Conservation (phyloP, 768 basidiomycete genomes). For the Floccularia luteovirens region DNA sequence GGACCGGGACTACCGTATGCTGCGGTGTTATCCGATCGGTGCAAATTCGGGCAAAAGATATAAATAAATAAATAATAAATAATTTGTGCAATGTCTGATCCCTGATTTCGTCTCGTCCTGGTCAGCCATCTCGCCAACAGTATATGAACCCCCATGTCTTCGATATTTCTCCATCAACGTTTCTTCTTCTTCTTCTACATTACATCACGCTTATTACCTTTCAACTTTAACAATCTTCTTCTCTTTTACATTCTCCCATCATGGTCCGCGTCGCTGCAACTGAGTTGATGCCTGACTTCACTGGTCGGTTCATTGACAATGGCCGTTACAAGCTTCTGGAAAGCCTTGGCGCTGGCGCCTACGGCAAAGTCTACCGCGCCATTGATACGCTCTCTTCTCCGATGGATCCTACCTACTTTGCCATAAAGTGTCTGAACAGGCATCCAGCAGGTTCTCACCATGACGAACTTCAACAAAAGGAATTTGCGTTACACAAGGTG, state of each 20-base stretch:
- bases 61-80: too few species aligned
- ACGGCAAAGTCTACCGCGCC: conserved; percentile 73
- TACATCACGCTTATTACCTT: conserved; percentile 4
- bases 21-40: too few species aligned
- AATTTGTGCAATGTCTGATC: too few species aligned
- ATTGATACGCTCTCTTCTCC: conserved; percentile 36
- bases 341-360: conserved; percentile 66
- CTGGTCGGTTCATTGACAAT: conserved; percentile 42
- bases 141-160: conserved; percentile 1
- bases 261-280: conserved; percentile 35
- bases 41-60: background rate
- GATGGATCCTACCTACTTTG: conserved; percentile 38
- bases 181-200: conserved; percentile 4
- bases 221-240: conserved; percentile 8
- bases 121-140: too few species aligned
- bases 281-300: conserved; percentile 41
- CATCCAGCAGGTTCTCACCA: conserved; percentile 45
- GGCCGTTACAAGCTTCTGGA: conserved; percentile 55
- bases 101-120: too few species aligned
- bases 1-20: too few species aligned
- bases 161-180: conserved; percentile 3
- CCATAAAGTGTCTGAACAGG: conserved; percentile 72
- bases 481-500: conserved; percentile 50
- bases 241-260: conserved; percentile 10
- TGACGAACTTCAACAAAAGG: conserved; percentile 56